Percentiles rank a stretch among this genome's conserved stretches.
phyloP scores from a whole-genome alignment of 306 rosid genomes.

The Quercus engelmannii region DNA sequence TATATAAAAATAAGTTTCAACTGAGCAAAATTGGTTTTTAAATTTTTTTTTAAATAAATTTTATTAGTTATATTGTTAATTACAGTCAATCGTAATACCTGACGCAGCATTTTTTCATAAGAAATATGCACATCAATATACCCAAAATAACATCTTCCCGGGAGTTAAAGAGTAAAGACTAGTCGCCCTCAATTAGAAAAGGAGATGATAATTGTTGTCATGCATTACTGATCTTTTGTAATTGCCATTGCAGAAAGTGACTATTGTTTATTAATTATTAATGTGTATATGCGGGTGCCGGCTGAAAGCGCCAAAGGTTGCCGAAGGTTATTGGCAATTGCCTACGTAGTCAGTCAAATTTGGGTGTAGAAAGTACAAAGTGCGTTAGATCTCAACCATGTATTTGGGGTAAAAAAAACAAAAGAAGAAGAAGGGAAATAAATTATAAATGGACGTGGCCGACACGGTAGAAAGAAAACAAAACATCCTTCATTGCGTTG shows the following conservation, averaged over 20 bases:
- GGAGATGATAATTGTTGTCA: background rate
- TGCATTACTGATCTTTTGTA: background rate
- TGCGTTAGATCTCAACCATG: background rate
- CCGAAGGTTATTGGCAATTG: background rate
- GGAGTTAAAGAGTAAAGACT: background rate
- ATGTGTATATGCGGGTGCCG: too few relatives aligned
- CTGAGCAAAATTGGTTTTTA: too few relatives aligned
- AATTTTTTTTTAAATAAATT: too few relatives aligned
- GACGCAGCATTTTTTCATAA: too few relatives aligned
- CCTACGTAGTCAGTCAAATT: too few relatives aligned
- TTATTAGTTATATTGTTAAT: too few relatives aligned
- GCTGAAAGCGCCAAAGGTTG: background rate
- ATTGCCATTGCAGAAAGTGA: background rate
- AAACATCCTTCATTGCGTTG: background rate
- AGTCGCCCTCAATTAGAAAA: background rate
- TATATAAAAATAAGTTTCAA: too few relatives aligned
- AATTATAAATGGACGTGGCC: too few relatives aligned
- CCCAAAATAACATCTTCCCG: too few relatives aligned
- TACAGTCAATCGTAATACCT: accelerated
- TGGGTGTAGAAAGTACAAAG: too few relatives aligned
- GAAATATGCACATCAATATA: too few relatives aligned
- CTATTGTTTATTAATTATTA: background rate
- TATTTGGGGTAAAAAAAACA: background rate
- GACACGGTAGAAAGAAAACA: background rate
- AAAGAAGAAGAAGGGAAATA: background rate